A percentile compares a stretch with the other conserved stretches of the same genome.
phyloP scores from a whole-genome alignment of 2,329 filamentous ascomycete species.

The Ilyonectria destructans region DNA sequence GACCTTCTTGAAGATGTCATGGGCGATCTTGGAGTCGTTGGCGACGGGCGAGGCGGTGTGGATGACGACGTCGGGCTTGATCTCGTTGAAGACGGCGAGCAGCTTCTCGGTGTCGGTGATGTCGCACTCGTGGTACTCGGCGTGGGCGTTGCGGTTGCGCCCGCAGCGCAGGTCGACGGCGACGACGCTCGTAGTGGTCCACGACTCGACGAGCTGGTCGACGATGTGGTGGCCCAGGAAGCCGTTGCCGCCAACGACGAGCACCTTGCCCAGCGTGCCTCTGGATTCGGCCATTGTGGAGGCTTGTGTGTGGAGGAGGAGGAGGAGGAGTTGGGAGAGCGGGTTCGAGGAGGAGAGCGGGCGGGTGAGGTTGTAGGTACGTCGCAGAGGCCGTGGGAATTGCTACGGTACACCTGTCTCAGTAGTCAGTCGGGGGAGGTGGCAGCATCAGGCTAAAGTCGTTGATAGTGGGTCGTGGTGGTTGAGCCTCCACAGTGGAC shows the following conservation, averaged over 20 bases:
- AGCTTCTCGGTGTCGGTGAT: conserved; percentile 79
- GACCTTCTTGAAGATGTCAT: conserved; percentile 81
- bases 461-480: conserved; percentile 30
- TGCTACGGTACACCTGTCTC: not conserved
- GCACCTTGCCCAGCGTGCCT: conserved; percentile 75
- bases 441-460: conserved; percentile 2
- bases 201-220: conserved; percentile 75
- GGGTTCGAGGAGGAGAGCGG: not conserved
- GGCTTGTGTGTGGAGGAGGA: conserved; percentile 12
- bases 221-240: conserved; percentile 90
- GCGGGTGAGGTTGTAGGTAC: conserved; percentile 12
- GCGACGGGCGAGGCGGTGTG: conserved; percentile 86
- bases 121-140: conserved; percentile 82
- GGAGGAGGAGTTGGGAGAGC: conserved; percentile 3
- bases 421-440: not conserved
- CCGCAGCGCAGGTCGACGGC: conserved; percentile 82
- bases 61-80: conserved; percentile 86
- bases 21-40: conserved; percentile 69
- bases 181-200: conserved; percentile 70
- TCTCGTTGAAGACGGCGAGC: conserved; percentile 74
- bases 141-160: conserved; percentile 75
- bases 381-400: not conserved
- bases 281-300: conserved; percentile 45
- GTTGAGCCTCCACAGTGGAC: conserved; percentile 22
- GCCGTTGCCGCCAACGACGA: conserved; percentile 88